phyloP scores from a whole-genome alignment of 352 stramenopile species.

The Pythium folliculosum region DNA sequence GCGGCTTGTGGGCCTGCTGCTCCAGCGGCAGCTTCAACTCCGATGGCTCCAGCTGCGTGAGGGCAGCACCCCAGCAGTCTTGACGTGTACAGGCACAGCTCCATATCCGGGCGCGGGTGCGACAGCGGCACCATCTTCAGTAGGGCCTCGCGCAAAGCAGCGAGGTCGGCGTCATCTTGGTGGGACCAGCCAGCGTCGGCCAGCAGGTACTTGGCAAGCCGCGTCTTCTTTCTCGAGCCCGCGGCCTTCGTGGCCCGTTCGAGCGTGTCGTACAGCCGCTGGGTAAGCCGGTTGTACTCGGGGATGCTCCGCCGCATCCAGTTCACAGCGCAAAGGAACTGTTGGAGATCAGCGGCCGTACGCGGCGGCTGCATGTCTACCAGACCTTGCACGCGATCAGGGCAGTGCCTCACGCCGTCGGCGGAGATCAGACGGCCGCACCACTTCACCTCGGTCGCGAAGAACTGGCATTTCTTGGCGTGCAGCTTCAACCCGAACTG shows the following conservation, averaged over 20 bases:
- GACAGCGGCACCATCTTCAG: conserved; percentile 26
- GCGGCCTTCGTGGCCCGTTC: conserved; percentile 16
- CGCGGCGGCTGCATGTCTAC: conserved; percentile 24
- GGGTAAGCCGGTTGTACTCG: conserved; percentile 21
- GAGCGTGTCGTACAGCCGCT: conserved; percentile 18
- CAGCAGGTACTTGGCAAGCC: conserved; percentile 14
- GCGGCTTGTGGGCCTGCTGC: conserved; percentile 23
- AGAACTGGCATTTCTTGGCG: background rate
- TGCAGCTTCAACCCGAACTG: no score
- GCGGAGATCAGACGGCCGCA: background rate
- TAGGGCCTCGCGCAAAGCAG: conserved; percentile 1
- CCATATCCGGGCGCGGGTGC: conserved; percentile 6
- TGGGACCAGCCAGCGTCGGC: conserved; percentile 14
- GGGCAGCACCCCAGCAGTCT: conserved; percentile 23
- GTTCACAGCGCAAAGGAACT: conserved; percentile 35
- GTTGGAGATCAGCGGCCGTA: conserved; percentile 29
- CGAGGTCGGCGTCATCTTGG: background rate
- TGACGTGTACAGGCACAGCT: conserved; percentile 31
- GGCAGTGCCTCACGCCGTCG: background rate
- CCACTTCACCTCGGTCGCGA: background rate
- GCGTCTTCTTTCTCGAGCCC: conserved; percentile 33
- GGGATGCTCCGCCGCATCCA: conserved; percentile 43
- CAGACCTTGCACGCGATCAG: conserved; percentile 12
- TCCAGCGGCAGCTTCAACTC: conserved; percentile 16
- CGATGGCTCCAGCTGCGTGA: conserved; percentile 21